phyloP scores from a whole-genome alignment of 495 filamentous ascomycete species.

The Neohortaea acidophila region DNA sequence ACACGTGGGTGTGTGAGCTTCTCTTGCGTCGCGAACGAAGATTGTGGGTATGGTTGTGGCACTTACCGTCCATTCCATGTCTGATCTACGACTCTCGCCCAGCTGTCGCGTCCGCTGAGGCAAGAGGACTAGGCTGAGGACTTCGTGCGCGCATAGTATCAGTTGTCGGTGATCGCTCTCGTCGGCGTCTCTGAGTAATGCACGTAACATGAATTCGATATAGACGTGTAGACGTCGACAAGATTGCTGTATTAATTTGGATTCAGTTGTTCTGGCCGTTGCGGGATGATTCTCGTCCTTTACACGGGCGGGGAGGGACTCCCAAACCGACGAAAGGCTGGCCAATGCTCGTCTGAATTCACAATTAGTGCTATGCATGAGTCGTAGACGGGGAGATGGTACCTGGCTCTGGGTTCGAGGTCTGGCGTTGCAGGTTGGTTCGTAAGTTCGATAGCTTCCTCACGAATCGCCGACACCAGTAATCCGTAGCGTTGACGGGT shows the following conservation, averaged over 20 bases:
- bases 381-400: background rate
- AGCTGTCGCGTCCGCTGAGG: background rate
- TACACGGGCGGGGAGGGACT: background rate
- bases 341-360: background rate
- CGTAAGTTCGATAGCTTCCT: background rate
- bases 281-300: background rate
- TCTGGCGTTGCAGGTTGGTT: background rate
- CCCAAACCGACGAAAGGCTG: background rate
- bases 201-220: background rate
- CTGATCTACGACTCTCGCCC: background rate
- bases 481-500: background rate
- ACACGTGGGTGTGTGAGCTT: no score
- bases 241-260: background rate
- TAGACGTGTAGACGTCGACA: background rate
- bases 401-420: background rate
- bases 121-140: background rate
- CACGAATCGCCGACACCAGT: background rate
- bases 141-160: background rate
- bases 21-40: no score
- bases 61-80: background rate
- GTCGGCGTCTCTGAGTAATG: background rate
- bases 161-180: background rate
- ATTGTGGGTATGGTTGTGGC: no score
- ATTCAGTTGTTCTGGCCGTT: background rate
- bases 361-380: background rate